These are phyloP conservation scores for Botrytis squamosa DNA, from an alignment of 2,329 filamentous ascomycete genomes.

Conservation along the genomic window DNA sequence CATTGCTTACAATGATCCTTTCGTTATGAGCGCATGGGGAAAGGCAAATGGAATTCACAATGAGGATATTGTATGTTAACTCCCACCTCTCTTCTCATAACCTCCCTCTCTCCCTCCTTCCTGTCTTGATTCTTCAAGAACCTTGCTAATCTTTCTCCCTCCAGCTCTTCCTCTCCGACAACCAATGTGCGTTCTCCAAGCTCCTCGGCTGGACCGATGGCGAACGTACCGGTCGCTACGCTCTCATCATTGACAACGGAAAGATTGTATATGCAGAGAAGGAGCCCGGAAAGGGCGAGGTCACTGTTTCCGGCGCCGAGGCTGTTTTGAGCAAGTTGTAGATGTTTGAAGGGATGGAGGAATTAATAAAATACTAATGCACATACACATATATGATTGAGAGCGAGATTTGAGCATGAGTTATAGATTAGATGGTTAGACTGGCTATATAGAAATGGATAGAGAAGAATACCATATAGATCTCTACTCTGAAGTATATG, in stretches of 20 bases:
- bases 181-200: conserved; percentile 63
- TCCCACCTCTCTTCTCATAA: neutral
- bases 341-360: neutral
- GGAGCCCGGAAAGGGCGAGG: conserved; percentile 46
- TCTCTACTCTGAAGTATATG: conserved; percentile 4
- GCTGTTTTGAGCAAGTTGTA: conserved; percentile 38
- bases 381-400: neutral
- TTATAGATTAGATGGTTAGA: neutral
- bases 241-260: conserved; percentile 65
- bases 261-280: conserved; percentile 67
- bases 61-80: conserved; percentile 56
- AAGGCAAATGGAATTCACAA: conserved; percentile 67
- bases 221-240: conserved; percentile 64
- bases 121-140: neutral
- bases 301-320: conserved; percentile 38
- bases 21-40: conserved; percentile 70
- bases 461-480: conserved; percentile 16
- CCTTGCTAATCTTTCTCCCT: neutral
- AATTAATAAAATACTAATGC: conserved; percentile 5
- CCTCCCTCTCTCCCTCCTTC: neutral
- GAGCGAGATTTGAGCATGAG: conserved; percentile 2
- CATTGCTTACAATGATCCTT: conserved; percentile 68
- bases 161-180: conserved; percentile 66
- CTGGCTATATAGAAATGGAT: neutral
- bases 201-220: conserved; percentile 61